Evolutionary conservation across 192 early-diverging fungal genomes (phyloP).

Genomic region (Backusella sp.): DNA sequence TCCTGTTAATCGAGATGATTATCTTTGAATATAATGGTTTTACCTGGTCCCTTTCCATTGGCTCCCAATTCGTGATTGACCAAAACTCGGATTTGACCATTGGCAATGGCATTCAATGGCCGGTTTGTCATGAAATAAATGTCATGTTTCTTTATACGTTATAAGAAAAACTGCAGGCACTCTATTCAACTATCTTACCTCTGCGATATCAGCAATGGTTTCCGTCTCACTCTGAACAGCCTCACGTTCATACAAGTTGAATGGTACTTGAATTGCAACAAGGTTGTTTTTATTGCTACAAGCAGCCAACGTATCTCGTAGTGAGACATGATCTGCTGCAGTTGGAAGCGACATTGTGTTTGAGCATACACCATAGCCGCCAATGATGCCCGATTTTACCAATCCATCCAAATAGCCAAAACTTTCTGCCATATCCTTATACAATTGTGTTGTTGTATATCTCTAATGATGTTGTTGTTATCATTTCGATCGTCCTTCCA

Average conservation of each 20-base stretch:
- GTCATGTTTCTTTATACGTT: conserved; percentile 40
- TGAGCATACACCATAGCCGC: conserved; percentile 68
- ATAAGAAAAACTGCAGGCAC: neutral
- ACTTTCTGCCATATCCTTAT: conserved; percentile 56
- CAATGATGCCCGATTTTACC: conserved; percentile 52
- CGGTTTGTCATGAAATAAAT: conserved; percentile 70
- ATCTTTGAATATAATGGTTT: neutral
- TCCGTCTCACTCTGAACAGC: conserved; percentile 37
- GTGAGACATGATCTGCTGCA: conserved; percentile 61
- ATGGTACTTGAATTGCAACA: conserved; percentile 62
- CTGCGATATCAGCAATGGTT: conserved; percentile 37
- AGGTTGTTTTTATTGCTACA: conserved; percentile 49
- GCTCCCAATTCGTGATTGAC: conserved; percentile 42
- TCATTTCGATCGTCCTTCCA: neutral
- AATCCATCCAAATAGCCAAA: conserved; percentile 64
- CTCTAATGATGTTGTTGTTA: neutral
- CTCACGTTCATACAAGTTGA: conserved; percentile 75
- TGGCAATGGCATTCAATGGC: conserved; percentile 65
- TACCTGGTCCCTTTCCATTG: conserved; percentile 20
- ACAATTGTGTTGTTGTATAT: conserved; percentile 39
- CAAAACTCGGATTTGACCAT: conserved; percentile 50
- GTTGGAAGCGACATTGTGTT: conserved; percentile 58
- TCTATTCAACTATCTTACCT: conserved; percentile 23
- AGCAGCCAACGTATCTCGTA: conserved; percentile 45
- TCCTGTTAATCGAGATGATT: neutral